Evolutionary conservation across 2,329 filamentous ascomycete genomes (phyloP).

Genomic region (Arthrobotrys iridis): DNA sequence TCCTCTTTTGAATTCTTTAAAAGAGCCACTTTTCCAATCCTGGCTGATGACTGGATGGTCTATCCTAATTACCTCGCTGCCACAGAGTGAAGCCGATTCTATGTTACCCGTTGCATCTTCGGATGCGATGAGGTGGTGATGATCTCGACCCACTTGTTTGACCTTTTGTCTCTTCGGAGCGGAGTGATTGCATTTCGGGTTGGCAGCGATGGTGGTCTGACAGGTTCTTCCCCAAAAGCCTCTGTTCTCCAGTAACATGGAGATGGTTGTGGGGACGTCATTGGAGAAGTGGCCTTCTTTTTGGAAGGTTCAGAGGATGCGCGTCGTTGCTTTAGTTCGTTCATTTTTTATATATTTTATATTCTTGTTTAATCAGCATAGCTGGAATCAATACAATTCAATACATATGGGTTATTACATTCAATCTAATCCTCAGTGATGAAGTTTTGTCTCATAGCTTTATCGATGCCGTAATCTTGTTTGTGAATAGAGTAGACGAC

Average conservation of each 20-base stretch:
- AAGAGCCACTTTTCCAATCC: conserved; percentile 54
- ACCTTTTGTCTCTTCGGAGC: conserved; percentile 38
- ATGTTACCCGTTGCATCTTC: conserved; percentile 45
- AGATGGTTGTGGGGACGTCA: conserved; percentile 17
- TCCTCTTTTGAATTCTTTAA: conserved; percentile 56
- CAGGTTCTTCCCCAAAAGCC: conserved; percentile 40
- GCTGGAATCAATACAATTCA: neutral
- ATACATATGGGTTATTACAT: neutral
- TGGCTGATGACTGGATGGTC: conserved; percentile 54
- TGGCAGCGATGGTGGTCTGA: conserved; percentile 55
- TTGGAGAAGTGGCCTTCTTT: conserved; percentile 27
- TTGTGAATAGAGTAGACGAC: too few species aligned
- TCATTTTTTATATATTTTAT: neutral
- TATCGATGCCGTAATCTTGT: neutral
- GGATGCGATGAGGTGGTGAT: conserved; percentile 51
- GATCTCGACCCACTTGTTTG: conserved; percentile 54
- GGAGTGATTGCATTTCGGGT: conserved; percentile 48
- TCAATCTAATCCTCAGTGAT: conserved; percentile 6
- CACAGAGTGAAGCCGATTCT: conserved; percentile 55
- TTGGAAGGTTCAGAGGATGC: conserved; percentile 7
- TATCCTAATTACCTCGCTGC: conserved; percentile 52
- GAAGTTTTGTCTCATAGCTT: neutral
- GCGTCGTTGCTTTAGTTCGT: conserved; percentile 11
- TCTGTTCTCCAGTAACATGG: neutral
- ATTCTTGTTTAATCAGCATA: neutral